These are phyloP conservation scores for Exophiala xenobiotica DNA, from an alignment of 2,329 filamentous ascomycete genomes.

Conservation along the genomic window DNA sequence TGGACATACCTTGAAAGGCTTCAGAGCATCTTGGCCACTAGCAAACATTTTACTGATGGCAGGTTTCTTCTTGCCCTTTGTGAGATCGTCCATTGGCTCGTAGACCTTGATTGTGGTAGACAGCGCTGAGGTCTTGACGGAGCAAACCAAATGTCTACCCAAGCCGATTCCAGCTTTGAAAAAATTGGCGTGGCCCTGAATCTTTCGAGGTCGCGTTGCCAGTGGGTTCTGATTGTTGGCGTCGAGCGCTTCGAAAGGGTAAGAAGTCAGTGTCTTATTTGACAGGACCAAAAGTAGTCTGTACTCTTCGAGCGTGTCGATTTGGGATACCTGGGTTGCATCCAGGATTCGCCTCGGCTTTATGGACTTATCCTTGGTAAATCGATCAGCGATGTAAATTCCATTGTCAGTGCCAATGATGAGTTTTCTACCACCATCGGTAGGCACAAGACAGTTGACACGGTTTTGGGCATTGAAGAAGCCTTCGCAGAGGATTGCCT, in stretches of 20 bases:
- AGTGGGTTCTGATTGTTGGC: conserved; percentile 72
- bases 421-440: conserved; percentile 94
- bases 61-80: conserved; percentile 91
- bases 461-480: conserved; percentile 88
- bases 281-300: conserved; percentile 85
- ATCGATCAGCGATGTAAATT: conserved; percentile 87
- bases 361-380: conserved; percentile 72
- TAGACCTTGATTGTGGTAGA: conserved; percentile 99
- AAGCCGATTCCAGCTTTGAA: conserved; percentile 97
- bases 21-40: conserved; percentile 86
- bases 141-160: conserved; percentile 90
- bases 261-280: conserved; percentile 90
- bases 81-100: conserved; percentile 92
- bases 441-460: conserved; percentile 92
- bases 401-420: conserved; percentile 93
- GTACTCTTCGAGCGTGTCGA: conserved; percentile 95
- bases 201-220: conserved; percentile 87
- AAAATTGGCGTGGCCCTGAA: conserved; percentile 95
- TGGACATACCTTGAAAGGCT: conserved; percentile 73
- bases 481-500: conserved; percentile 71
- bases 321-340: conserved; percentile 81
- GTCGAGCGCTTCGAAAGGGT: conserved; percentile 82
- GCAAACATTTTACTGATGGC: conserved; percentile 96
- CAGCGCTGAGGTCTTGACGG: conserved; percentile 88
- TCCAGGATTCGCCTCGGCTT: conserved; percentile 84